phyloP scores from a whole-genome alignment of 139 green algal genomes.

The Chlorella sp. region DNA sequence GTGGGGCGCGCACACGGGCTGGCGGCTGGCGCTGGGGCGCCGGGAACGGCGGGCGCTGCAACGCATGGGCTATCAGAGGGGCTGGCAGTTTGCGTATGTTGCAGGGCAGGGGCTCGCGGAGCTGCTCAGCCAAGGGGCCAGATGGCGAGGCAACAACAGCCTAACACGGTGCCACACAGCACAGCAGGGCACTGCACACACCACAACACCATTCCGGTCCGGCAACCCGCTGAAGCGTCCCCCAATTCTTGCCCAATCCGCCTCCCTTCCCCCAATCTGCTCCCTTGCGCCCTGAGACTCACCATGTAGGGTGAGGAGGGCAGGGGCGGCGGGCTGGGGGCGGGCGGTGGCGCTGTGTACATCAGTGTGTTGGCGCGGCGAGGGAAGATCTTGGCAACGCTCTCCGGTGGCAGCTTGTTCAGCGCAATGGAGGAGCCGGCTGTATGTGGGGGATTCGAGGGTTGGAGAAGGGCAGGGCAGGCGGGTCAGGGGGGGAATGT shows the following conservation, averaged over 20 bases:
- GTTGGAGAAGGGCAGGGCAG: neutral
- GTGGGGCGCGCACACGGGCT: slow-evolving; percentile 2
- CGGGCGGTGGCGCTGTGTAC: slow-evolving; percentile 34
- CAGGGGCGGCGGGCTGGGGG: neutral
- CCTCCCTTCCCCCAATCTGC: no score
- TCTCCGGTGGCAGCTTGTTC: slow-evolving; percentile 34
- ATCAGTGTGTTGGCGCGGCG: slow-evolving; percentile 16
- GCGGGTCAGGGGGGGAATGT: neutral
- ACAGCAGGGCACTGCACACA: neutral
- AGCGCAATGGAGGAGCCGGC: slow-evolving; percentile 18
- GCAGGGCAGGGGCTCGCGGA: no score
- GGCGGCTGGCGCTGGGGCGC: slow-evolving; percentile 34
- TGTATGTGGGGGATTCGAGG: neutral
- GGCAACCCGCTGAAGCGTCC: neutral
- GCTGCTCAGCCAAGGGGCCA: no score
- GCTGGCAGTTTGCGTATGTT: no score
- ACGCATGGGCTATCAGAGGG: no score
- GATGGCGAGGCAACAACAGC: no score
- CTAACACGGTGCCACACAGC: no score
- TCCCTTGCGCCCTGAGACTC: neutral
- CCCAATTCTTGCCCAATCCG: no score
- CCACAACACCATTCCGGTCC: neutral
- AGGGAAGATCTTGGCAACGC: slow-evolving; percentile 35
- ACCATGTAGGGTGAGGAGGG: slow-evolving; percentile 6
- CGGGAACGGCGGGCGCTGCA: slow-evolving; percentile 38